Percentiles rank a stretch among this genome's conserved stretches.
Evolutionary conservation across 2,329 filamentous ascomycete genomes (phyloP).

Genomic region (Alternaria tenuissima): DNA sequence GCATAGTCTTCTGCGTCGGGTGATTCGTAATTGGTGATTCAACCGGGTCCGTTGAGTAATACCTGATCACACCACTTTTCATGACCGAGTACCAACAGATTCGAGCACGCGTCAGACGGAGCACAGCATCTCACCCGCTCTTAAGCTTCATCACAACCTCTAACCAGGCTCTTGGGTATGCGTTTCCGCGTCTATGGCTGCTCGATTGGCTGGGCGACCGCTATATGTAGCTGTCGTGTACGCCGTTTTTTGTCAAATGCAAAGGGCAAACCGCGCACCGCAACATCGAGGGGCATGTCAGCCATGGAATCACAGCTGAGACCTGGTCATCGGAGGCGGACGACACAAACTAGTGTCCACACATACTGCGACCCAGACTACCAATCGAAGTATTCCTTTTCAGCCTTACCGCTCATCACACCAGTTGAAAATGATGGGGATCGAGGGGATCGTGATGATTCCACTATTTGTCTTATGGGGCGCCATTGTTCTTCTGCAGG

Average conservation of each 20-base stretch:
- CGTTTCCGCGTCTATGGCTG: slow-evolving; percentile 13
- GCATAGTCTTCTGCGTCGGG: neutral
- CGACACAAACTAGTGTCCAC: slow-evolving; percentile 26
- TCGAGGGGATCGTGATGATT: slow-evolving; percentile 6
- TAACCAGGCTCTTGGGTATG: slow-evolving; percentile 40
- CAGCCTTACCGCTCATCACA: slow-evolving; percentile 33
- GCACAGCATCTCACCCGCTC: slow-evolving; percentile 28
- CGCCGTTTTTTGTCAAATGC: slow-evolving; percentile 50
- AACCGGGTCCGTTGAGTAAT: neutral
- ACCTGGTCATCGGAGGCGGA: slow-evolving; percentile 30
- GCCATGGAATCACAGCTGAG: slow-evolving; percentile 21
- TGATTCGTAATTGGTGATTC: slow-evolving; percentile 3
- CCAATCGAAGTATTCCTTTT: slow-evolving; percentile 37
- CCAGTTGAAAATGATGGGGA: slow-evolving; percentile 16
- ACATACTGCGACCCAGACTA: slow-evolving; percentile 15
- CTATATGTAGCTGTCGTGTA: slow-evolving; percentile 35
- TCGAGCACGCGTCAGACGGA: slow-evolving; percentile 21
- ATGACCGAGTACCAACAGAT: neutral
- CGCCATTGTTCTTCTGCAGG: slow-evolving; percentile 22
- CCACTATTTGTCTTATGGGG: slow-evolving; percentile 17
- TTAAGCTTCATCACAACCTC: slow-evolving; percentile 14
- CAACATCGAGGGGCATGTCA: slow-evolving; percentile 22
- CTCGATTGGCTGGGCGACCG: slow-evolving; percentile 27
- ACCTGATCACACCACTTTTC: slow-evolving; percentile 9
- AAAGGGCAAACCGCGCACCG: slow-evolving; percentile 28